Evolutionary conservation across 192 early-diverging fungal species (phyloP), one percentile per base, ranked within the genome.

Genomic region (Tieghemiomyces parasiticus): DNA sequence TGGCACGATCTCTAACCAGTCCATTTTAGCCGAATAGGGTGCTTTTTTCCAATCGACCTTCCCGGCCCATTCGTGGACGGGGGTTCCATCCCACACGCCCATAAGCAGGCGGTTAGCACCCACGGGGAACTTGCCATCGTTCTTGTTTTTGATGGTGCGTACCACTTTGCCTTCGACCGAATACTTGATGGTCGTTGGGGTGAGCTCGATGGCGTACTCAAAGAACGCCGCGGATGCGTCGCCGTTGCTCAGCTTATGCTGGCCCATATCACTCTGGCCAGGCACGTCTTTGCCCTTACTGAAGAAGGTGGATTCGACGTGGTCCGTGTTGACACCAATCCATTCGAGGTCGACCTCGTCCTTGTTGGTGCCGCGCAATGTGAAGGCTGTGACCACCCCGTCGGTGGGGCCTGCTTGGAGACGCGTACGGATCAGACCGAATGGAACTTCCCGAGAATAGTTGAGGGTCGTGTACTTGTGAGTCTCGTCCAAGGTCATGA

Each of bases 321-420:
- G 24, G 22, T 25, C 49, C 22, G 49, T 19, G 12, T 4, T 50
- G 2, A 0, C 2, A 1, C 49, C 49, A 1, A 25, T 2, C 49
- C 49, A 50, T 25, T 25, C 9, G 3, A 25, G 2, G 2, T 25
- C 49, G 1, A 50, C 22, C 26, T 50, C 9, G 49, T 50, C 49
- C 24, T 26, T 26, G 22, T 50, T 50, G 49, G 2, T 25, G 1
- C 49, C 49, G 24, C 1, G 1, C 24, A 50, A 13, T 10, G 26
- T 50, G 26, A 50, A 50, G 8, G 49, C 49, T 13, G 49, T 50
- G 49, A 50, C 49, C 8, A 50, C 26, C 1, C 49, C 49, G 24
- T 1, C 4, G 49, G 8, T 2, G 26, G 49, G 49, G 9, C 24
- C 49, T 13, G 12, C 49, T 12, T 50, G 20, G 24, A 50, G 20